Evolutionary conservation across 441 rosid species (phyloP).

Genomic region (Jatropha podagrica): DNA sequence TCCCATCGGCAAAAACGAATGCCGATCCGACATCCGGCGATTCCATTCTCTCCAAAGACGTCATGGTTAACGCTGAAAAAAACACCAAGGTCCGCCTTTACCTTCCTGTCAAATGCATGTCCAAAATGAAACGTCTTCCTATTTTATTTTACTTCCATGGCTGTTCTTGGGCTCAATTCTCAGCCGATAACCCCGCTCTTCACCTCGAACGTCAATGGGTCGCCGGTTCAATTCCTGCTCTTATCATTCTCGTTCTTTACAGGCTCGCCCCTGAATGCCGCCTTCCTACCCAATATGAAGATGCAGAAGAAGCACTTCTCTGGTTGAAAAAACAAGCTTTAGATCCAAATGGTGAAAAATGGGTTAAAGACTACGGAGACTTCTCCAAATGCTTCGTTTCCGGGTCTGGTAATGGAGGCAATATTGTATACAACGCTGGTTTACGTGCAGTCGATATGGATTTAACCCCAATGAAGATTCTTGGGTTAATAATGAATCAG

Average conservation of each 20-base stretch:
- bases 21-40: conserved; percentile 13
- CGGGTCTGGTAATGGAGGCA: conserved; percentile 46
- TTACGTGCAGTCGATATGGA: conserved; percentile 31
- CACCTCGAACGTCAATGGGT: conserved; percentile 21
- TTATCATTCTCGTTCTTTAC: conserved; percentile 37
- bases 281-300: conserved; percentile 45
- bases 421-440: conserved; percentile 37
- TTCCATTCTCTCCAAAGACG: conserved; percentile 18
- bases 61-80: conserved; percentile 6
- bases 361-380: conserved; percentile 45
- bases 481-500: conserved; percentile 40
- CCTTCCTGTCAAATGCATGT: not conserved
- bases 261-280: conserved; percentile 47
- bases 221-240: conserved; percentile 30
- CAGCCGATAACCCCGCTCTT: conserved; percentile 26
- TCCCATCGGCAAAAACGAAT: not conserved
- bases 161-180: conserved; percentile 33
- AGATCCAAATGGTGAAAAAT: conserved; percentile 35
- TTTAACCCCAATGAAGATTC: conserved; percentile 36
- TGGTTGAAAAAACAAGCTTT: conserved; percentile 40
- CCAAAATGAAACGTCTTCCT: not conserved
- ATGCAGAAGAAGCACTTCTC: conserved; percentile 34
- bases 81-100: conserved; percentile 9
- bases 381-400: conserved; percentile 33
- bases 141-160: conserved; percentile 30